Base-by-base conservation (phyloP, 163 green algal genomes). In the Scenedesmus sp. region DNA sequence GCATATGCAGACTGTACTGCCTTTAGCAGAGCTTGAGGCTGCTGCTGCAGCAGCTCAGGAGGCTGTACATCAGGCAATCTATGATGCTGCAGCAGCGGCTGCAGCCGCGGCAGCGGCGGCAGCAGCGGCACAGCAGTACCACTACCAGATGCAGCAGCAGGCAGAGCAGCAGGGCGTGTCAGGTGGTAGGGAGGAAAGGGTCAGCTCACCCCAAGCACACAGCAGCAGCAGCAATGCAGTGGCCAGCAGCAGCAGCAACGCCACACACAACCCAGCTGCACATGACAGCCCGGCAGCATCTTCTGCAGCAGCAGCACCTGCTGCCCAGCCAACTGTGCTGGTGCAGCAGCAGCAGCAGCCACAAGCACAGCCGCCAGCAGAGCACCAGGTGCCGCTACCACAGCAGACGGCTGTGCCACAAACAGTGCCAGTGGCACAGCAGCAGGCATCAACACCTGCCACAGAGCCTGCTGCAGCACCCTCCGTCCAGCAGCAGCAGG, bases 51-150 rank as follows among this genome's bases (percentile, higher is more conserved):
- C 85, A 26, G 85, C 85, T 12, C 85, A 90, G 26, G 64, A 62
- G 57, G 85, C 85, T 26, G 85, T 90, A 13, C 85, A 90, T 16
- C 62, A 90, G 74, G 85, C 85, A 4, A 90, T 90, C 4, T 57
- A 90, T 66, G 85, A 90, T 70, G 85, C 85, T 66, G 85, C 85
- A 82, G 74, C 85, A 66, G 85, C 85, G 6, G 85, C 85, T 56
- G 85, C 85, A 34, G 85, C 85, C 4, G 85, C 85, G 1, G 85
- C 85, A 13, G 85, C 85, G 1, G 85, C 85, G 20, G 85, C 85
- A 57, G 85, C 85, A 54, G 52, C 64, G 18, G 66, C 64, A 16
- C 85, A 90, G 85, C 85, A 90, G 34, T 90, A 82, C 26, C n/a
- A 83, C 18, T n/a, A 82, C 64, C 64, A 82, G 5, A 59, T 83